Evolutionary conservation across 352 stramenopile species (phyloP).

Genomic region (Phytopythium kandeliae): DNA sequence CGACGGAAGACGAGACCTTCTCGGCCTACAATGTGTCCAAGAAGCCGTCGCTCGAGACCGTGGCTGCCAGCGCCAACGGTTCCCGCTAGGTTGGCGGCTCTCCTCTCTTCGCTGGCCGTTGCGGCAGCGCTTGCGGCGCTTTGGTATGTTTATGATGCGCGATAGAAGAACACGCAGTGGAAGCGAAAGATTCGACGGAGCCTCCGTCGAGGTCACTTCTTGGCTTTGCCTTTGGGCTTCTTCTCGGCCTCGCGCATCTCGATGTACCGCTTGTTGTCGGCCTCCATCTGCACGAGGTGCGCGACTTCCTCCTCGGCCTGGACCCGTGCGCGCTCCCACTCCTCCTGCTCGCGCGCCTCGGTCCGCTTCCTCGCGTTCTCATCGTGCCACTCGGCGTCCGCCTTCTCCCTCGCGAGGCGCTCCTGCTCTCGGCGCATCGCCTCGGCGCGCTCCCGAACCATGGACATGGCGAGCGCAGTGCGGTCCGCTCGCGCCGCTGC

Average conservation of each 20-base stretch:
- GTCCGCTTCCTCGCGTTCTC: constrained; percentile 41
- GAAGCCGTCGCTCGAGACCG: constrained; percentile 16
- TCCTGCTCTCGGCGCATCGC: constrained; percentile 24
- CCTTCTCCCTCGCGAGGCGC: constrained; percentile 28
- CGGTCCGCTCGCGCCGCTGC: constrained; percentile 23
- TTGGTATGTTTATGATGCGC: constrained; percentile 1
- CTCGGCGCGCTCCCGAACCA: constrained; percentile 25
- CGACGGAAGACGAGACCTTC: constrained; percentile 49
- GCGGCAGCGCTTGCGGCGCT: too few relatives aligned
- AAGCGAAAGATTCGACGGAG: too few relatives aligned
- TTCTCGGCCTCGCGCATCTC: constrained; percentile 33
- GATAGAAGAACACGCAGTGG: constrained; percentile 3
- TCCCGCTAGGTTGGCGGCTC: background rate
- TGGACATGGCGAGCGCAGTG: constrained; percentile 9
- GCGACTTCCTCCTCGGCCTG: constrained; percentile 38
- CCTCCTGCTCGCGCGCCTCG: constrained; percentile 37
- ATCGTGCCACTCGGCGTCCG: constrained; percentile 44
- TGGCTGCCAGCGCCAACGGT: background rate
- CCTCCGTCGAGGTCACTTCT: constrained; percentile 54
- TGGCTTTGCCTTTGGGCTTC: constrained; percentile 48
- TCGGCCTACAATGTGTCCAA: constrained; percentile 82
- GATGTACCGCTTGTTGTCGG: constrained; percentile 50
- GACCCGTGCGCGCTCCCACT: constrained; percentile 40
- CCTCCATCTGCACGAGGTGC: constrained; percentile 42
- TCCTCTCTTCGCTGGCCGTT: background rate